A percentile compares a stretch with the other conserved stretches of the same genome.
phyloP scores from a whole-genome alignment of 2,329 filamentous ascomycete species.

The Fusarium sp. region DNA sequence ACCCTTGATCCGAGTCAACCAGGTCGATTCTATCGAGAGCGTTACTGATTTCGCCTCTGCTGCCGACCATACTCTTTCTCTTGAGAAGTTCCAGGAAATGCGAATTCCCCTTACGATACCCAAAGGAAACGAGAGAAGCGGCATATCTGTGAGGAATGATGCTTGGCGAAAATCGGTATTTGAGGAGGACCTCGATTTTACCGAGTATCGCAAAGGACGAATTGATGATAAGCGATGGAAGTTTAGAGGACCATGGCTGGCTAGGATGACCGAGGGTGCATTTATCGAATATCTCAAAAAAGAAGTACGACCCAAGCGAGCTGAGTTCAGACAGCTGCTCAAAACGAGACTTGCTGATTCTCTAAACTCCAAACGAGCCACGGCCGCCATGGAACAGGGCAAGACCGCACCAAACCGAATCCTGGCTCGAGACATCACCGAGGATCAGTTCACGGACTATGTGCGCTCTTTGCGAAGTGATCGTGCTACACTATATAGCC shows the following conservation, averaged over 20 bases:
- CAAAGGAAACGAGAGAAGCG: constrained; percentile 33
- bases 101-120: constrained; percentile 74
- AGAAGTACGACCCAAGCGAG: constrained; percentile 61
- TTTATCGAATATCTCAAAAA: constrained; percentile 66
- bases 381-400: constrained; percentile 52
- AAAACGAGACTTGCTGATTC: constrained; percentile 58
- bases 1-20: constrained; percentile 79
- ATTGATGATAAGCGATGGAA: constrained; percentile 67
- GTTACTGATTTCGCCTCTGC: constrained; percentile 90
- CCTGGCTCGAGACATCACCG: constrained; percentile 53
- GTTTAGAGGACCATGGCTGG: constrained; percentile 73
- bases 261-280: constrained; percentile 67
- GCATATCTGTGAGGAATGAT: constrained; percentile 23
- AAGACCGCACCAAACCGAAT: constrained; percentile 43
- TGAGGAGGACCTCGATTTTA: constrained; percentile 66
- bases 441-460: constrained; percentile 61
- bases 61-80: constrained; percentile 80
- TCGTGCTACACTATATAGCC: constrained; percentile 58
- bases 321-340: constrained; percentile 65
- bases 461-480: constrained; percentile 63
- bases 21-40: constrained; percentile 85
- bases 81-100: constrained; percentile 88
- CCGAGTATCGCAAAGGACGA: constrained; percentile 50
- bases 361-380: constrained; percentile 51
- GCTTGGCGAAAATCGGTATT: constrained; percentile 63